A percentile compares a stretch with the other conserved stretches of the same genome.
Conservation (phyloP, 1,284 basidiomycete species). For the Heterobasidion parviporum region DNA sequence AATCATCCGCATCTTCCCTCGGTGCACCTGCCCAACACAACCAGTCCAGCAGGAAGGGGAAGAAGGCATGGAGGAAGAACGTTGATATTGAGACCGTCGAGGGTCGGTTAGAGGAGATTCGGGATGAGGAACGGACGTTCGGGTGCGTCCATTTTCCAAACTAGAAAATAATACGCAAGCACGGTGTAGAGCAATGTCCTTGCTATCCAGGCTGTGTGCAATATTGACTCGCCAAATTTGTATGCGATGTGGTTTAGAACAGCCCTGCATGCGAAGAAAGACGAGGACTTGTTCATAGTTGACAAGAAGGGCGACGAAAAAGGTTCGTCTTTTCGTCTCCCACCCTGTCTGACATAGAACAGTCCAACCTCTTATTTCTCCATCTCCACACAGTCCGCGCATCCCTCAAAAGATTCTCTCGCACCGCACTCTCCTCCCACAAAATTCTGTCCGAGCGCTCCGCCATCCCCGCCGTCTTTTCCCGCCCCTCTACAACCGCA, state of each 20-base stretch:
- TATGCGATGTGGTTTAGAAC: slow-evolving; percentile 30
- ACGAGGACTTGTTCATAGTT: slow-evolving; percentile 71
- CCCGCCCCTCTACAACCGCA: slow-evolving; percentile 28
- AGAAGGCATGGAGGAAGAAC: slow-evolving; percentile 91
- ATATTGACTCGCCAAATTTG: background rate
- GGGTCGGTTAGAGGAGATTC: slow-evolving; percentile 60
- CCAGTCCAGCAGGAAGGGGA: slow-evolving; percentile 81
- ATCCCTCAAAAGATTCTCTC: slow-evolving; percentile 45
- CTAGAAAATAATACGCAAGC: slow-evolving; percentile 1
- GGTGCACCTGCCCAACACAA: slow-evolving; percentile 64
- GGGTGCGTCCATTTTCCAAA: slow-evolving; percentile 42
- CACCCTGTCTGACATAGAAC: background rate
- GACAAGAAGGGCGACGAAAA: slow-evolving; percentile 76
- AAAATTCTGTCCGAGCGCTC: slow-evolving; percentile 82
- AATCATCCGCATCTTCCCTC: slow-evolving; percentile 9
- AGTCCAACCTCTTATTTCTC: background rate
- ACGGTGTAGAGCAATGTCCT: background rate
- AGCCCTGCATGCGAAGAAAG: slow-evolving; percentile 51
- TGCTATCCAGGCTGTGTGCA: background rate
- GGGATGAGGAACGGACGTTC: slow-evolving; percentile 70
- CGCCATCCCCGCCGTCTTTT: slow-evolving; percentile 75
- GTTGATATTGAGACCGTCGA: slow-evolving; percentile 77
- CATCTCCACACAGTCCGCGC: slow-evolving; percentile 40
- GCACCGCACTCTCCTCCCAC: slow-evolving; percentile 57
- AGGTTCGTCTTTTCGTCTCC: slow-evolving; percentile 33